Percentiles rank a stretch among this genome's conserved stretches.
phyloP scores from a whole-genome alignment of 2,329 filamentous ascomycete genomes.

The Sarocladium strictum region DNA sequence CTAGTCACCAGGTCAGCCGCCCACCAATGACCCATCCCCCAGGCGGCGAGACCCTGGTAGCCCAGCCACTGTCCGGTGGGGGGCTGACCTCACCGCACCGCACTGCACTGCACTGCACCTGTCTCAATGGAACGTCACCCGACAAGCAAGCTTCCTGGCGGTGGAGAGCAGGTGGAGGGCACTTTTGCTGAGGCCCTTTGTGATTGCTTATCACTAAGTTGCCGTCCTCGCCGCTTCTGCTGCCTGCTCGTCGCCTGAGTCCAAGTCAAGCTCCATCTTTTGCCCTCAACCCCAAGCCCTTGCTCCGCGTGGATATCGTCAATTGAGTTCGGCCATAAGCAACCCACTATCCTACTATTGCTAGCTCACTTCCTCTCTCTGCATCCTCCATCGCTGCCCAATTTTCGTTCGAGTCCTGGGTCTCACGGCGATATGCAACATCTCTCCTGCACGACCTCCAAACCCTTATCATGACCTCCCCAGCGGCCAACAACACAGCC shows the following conservation, averaged over 20 bases:
- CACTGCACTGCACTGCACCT: too few species aligned
- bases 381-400: background rate
- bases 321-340: background rate
- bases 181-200: too few species aligned
- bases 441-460: background rate
- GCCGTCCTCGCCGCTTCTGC: too few species aligned
- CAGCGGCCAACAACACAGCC: conserved; percentile 25
- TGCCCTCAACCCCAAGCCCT: background rate
- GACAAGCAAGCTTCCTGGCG: too few species aligned
- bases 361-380: background rate
- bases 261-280: conserved; percentile 1
- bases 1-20: background rate
- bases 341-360: background rate
- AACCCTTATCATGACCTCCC: conserved; percentile 27
- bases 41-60: background rate
- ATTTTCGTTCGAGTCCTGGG: background rate
- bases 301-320: background rate
- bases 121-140: conserved; percentile 4
- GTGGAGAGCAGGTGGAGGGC: too few species aligned
- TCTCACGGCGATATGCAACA: conserved; percentile 1
- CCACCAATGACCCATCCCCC: background rate
- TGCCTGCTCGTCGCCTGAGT: background rate
- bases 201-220: too few species aligned
- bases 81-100: conserved; percentile 5
- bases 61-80: conserved; percentile 7